Conservation (phyloP, 768 basidiomycete species). For the Mycena vulgaris region DNA sequence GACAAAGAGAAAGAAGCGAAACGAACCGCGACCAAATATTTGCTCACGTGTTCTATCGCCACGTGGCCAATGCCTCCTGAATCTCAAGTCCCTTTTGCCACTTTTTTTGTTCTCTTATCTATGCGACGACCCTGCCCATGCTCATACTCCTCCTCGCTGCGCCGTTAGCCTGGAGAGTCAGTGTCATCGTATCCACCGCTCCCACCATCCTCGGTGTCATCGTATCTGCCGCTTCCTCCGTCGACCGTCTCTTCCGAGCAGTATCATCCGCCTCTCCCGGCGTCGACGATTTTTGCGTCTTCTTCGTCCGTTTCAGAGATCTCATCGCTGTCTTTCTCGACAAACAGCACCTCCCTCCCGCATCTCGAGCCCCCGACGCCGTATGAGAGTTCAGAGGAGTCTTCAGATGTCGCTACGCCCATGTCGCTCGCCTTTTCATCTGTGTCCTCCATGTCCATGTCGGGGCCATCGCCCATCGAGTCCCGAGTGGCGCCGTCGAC, state of each 20-base stretch:
- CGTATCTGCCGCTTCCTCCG: no score
- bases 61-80: no score
- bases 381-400: conserved; percentile 28
- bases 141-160: no score
- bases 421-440: conserved; percentile 48
- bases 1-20: no score
- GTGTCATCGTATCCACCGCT: no score
- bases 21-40: no score
- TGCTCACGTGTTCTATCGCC: no score
- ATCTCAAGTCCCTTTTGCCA: no score
- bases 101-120: no score
- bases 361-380: conserved; percentile 31
- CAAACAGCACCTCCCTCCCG: conserved; percentile 26
- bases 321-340: conserved; percentile 29
- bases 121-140: no score
- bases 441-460: conserved; percentile 42
- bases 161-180: no score
- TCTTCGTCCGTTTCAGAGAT: conserved; percentile 16
- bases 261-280: conserved; percentile 37
- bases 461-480: conserved; percentile 51
- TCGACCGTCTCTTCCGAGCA: conserved; percentile 38
- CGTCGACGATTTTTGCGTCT: conserved; percentile 13
- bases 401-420: conserved; percentile 47
- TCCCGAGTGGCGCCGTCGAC: conserved; percentile 25
- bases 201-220: no score